Evolutionary conservation across 306 rosid genomes (phyloP), one percentile per base, ranked within the genome.

Genomic region (Astragalus glycyphyllos): DNA sequence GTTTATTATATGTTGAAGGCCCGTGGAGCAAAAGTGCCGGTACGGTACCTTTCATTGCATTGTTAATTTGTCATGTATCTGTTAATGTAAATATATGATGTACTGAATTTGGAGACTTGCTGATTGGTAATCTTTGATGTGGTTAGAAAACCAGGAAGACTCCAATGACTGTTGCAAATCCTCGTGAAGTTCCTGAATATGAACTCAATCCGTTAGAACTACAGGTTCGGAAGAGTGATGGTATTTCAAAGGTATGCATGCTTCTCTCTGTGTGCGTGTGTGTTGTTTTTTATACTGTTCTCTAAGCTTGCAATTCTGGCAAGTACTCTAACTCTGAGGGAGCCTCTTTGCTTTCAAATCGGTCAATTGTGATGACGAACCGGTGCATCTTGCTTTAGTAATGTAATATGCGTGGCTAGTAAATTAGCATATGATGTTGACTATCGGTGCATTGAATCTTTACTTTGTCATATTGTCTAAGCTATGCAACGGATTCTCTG

Each of bases 171-270:
- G 99, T 95, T 71, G 91, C 96, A 6, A 91, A 95, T 88, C 97
- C 99, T 72, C 89, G 96, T 67, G 99, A 95, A 84, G 96, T 95
- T 81, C 99, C 99, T 0, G 99, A 95, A 79, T 95, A 95, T 62
- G 99, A 95, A 86, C 99, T 95, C 71, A 95, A 95, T 86, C 99
- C 99, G 5, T 76, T 83, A 49, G 99, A 95, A 72, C 99, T 95
- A 76, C 99, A 95, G 73, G 85, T 95, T 81, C 96, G 99, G 73
- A 91, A 83, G 96, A 73, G 91, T 42, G 96, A 91, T 54, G 96
- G 96, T 38, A 88, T 91, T 68, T 72, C 97, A 69, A 91, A 85
- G 93, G 99, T 20, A 20, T 20, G 80, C 26, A 66, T 65, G 58
- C 40, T 59, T 61, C 71, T 61, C 71, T 32, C 31, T 4, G 49